Evolutionary conservation across 1,284 basidiomycete species (phyloP), one percentile per base, ranked within the genome.

Genomic region (Apiotrichum gamsii): DNA sequence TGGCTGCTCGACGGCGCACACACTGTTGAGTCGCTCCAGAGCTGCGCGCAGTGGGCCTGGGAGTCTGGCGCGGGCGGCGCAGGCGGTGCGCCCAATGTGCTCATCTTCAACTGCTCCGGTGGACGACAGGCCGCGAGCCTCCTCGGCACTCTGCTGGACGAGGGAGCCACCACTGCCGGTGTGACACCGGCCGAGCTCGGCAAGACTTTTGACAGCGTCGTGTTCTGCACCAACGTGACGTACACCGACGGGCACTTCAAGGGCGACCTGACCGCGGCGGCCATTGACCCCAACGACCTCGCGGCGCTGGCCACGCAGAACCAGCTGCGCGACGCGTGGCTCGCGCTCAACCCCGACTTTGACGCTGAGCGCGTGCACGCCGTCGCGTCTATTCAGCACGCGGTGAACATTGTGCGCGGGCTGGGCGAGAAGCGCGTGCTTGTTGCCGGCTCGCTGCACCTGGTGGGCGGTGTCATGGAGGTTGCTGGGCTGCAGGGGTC

Each of bases 1-100:
- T 98, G 91, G 90, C 89, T 84, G 68, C 75, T 98, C 20, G 95
- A 98, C 67, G 95, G 95, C 1, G 93, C 94, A 13, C 95, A 98
- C 69, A 99, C 95, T 0, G 74, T 81, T 13, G 95, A 98, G 67
- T 95, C 90, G 62, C 76, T 99, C 24, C 78, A 80, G 37, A 88
- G 83, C 51, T 94, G 93, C 60, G 80, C 87, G 16, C 76, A 85
- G 52, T 99, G 95, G 95, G 69, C 63, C 16, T 69, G 64, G 58
- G 40, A 33, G 5, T 33, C 32, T 30, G 11, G 11, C 25, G 11
- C 25, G 6, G 32, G 32, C 24, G 11, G 11, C 25, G 11, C 25
- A 6, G 32, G 32, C 24, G 53, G 48, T 39, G 21, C 40, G 9
- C 40, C 65, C 13, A 80, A 87, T 29, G 73, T 87, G 3, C 76